Conservation (phyloP, 2,329 filamentous ascomycete species). For the Chaetomiaceae sp. region DNA sequence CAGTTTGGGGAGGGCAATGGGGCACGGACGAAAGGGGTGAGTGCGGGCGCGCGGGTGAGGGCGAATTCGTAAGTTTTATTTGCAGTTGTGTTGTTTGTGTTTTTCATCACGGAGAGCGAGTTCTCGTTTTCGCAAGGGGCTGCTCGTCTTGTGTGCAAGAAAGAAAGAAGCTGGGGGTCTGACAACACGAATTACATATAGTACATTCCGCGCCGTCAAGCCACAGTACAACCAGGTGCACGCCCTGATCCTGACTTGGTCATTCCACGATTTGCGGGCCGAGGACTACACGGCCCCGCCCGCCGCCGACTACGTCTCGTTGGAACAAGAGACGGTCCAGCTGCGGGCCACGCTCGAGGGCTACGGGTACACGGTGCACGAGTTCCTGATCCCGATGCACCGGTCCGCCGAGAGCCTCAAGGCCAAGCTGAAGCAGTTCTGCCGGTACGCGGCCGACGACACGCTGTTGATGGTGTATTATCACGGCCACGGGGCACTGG, state of each 20-base stretch:
- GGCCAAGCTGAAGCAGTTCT: slow-evolving; percentile 20
- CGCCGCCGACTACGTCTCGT: slow-evolving; percentile 23
- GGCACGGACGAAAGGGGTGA: slow-evolving; percentile 4
- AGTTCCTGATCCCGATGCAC: slow-evolving; percentile 26
- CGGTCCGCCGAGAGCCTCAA: slow-evolving; percentile 18
- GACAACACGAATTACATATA: slow-evolving; percentile 3
- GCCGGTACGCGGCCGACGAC: slow-evolving; percentile 23
- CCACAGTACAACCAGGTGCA: slow-evolving; percentile 24
- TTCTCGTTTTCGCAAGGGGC: no score
- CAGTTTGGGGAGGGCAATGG: not conserved
- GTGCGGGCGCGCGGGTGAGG: not conserved
- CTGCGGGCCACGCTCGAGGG: slow-evolving; percentile 22
- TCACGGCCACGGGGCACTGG: slow-evolving; percentile 27
- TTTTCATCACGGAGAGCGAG: not conserved
- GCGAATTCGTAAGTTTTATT: slow-evolving; percentile 14
- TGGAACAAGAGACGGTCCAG: slow-evolving; percentile 26
- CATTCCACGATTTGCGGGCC: slow-evolving; percentile 25
- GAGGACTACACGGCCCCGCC: slow-evolving; percentile 25
- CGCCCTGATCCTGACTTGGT: slow-evolving; percentile 27
- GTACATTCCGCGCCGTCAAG: slow-evolving; percentile 9
- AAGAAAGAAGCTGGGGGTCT: not conserved
- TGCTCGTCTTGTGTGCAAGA: no score
- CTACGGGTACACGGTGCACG: slow-evolving; percentile 25
- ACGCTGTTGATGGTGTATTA: slow-evolving; percentile 27
- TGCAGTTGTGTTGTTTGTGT: not conserved